These are phyloP conservation scores for Chaetomium strumarium DNA, from an alignment of 2,329 filamentous ascomycete species.

Conservation along the genomic window DNA sequence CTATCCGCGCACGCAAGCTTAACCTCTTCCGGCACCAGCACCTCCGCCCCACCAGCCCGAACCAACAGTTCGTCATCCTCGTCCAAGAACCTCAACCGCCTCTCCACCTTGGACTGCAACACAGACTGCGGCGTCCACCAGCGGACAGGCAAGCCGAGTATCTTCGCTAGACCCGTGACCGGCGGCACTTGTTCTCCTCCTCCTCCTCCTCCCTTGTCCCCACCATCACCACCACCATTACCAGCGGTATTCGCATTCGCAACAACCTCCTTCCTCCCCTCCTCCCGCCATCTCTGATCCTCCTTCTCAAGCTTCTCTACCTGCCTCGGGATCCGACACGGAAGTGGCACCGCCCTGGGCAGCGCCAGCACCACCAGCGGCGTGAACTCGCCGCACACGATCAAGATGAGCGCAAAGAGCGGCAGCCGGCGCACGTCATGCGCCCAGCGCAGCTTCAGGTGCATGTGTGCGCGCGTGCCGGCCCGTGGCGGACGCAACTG, in stretches of 20 bases:
- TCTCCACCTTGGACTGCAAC: slow-evolving; percentile 47
- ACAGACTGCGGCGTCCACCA: slow-evolving; percentile 39
- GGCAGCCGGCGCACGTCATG: slow-evolving; percentile 75
- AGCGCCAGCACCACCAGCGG: slow-evolving; percentile 71
- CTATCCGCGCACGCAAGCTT: slow-evolving; percentile 65
- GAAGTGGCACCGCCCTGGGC: slow-evolving; percentile 65
- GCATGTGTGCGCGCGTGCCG: slow-evolving; percentile 59
- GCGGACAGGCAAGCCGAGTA: slow-evolving; percentile 34
- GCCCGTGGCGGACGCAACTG: slow-evolving; percentile 23
- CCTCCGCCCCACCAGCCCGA: slow-evolving; percentile 53
- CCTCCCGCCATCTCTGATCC: slow-evolving; percentile 47
- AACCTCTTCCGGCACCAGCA: slow-evolving; percentile 59
- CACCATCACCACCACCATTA: slow-evolving; percentile 21
- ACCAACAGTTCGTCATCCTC: slow-evolving; percentile 66
- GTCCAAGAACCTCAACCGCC: slow-evolving; percentile 57
- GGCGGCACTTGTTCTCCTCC: background rate
- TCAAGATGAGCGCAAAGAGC: slow-evolving; percentile 66
- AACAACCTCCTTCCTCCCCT: slow-evolving; percentile 13
- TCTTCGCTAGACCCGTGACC: slow-evolving; percentile 25
- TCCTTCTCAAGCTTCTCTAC: slow-evolving; percentile 48
- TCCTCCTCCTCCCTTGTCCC: background rate
- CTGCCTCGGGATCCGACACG: slow-evolving; percentile 78
- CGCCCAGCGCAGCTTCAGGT: slow-evolving; percentile 60
- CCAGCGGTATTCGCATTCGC: background rate
- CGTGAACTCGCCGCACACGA: slow-evolving; percentile 81